Conservation (phyloP, 106 monocot genomes). For the Ottelia alismoides region DNA sequence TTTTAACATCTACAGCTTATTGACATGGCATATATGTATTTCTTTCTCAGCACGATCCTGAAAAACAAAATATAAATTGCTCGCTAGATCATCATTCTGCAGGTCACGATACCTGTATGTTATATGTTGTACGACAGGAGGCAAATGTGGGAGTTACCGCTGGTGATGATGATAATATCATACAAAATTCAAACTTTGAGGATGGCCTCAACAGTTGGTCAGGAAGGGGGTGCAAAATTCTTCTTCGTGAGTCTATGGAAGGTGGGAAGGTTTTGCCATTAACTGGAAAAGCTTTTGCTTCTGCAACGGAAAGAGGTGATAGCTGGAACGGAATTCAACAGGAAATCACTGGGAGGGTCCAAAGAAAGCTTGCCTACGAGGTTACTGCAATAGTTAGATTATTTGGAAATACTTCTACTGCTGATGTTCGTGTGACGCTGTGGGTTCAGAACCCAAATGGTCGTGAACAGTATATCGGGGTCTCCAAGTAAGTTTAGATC, state of each 20-base stretch:
- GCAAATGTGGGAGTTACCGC: constrained; percentile 11
- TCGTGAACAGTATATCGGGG: constrained; percentile 40
- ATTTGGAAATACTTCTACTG: constrained; percentile 23
- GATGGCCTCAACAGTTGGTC: constrained; percentile 57
- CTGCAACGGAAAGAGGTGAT: constrained; percentile 37
- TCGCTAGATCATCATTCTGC: no score
- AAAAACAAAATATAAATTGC: no score
- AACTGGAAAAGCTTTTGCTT: constrained; percentile 42
- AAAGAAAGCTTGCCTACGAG: constrained; percentile 48
- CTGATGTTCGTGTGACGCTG: no score
- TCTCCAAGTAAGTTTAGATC: constrained; percentile 45
- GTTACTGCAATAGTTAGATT: constrained; percentile 42
- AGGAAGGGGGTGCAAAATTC: constrained; percentile 70
- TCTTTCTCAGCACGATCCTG: no score
- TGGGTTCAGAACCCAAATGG: no score
- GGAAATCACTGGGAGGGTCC: no score
- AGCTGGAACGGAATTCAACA: constrained; percentile 85
- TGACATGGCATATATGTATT: no score
- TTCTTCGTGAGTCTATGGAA: constrained; percentile 26
- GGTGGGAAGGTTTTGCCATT: constrained; percentile 36
- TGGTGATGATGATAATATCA: constrained; percentile 30
- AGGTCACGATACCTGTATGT: no score
- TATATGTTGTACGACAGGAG: no score
- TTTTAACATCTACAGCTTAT: no score
- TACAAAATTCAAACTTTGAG: constrained; percentile 52